phyloP scores from a whole-genome alignment of 2,329 filamentous ascomycete species.

The Aphanoascus verrucosus region DNA sequence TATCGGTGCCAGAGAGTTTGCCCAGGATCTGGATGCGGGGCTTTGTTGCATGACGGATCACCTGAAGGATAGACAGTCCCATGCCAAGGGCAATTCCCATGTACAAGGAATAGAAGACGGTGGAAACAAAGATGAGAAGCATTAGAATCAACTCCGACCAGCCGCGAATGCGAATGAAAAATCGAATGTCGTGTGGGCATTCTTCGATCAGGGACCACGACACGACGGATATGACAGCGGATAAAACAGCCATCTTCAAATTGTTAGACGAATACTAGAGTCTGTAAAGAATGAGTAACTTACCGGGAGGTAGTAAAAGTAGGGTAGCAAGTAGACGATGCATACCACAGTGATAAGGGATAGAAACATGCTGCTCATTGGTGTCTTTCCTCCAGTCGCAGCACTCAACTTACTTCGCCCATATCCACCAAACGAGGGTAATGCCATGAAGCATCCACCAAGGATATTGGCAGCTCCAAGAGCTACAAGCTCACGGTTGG shows the following conservation, averaged over 20 bases:
- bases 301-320: slow-evolving; percentile 92
- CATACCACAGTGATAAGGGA: slow-evolving; percentile 71
- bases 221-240: slow-evolving; percentile 87
- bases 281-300: slow-evolving; percentile 29
- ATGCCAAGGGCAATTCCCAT: slow-evolving; percentile 90
- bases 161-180: slow-evolving; percentile 76
- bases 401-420: slow-evolving; percentile 92
- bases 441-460: slow-evolving; percentile 79
- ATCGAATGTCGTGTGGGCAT: slow-evolving; percentile 79
- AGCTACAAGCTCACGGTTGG: slow-evolving; percentile 88
- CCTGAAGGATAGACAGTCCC: slow-evolving; percentile 75
- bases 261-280: background rate
- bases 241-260: slow-evolving; percentile 79
- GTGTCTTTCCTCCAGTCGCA: slow-evolving; percentile 80
- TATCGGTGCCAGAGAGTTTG: slow-evolving; percentile 64
- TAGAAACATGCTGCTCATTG: slow-evolving; percentile 84
- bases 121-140: slow-evolving; percentile 78
- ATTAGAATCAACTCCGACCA: slow-evolving; percentile 81
- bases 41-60: slow-evolving; percentile 81
- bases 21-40: slow-evolving; percentile 94
- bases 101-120: slow-evolving; percentile 89
- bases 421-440: slow-evolving; percentile 93
- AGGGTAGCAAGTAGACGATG: slow-evolving; percentile 72
- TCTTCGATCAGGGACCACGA: slow-evolving; percentile 93
- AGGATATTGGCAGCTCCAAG: slow-evolving; percentile 84